phyloP scores from a whole-genome alignment of 164 flowering plant genomes.

The Hamamelis virginiana region DNA sequence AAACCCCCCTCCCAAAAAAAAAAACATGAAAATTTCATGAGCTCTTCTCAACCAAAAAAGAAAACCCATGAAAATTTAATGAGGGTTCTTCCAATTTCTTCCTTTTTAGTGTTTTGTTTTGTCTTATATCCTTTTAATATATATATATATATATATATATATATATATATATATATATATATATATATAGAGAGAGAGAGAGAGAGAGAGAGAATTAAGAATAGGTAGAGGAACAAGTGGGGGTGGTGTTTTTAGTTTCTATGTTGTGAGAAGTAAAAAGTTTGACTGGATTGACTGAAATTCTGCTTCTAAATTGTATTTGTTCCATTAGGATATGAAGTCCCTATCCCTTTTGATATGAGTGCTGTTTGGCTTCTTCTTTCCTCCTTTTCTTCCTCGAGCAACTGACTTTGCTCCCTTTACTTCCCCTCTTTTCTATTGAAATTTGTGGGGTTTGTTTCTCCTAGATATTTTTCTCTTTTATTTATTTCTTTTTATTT shows the following conservation, averaged over 20 bases:
- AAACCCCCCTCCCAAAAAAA: no score
- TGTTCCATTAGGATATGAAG: slow-evolving; percentile 2
- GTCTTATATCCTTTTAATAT: no score
- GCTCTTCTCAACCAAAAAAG: no score
- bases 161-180: no score
- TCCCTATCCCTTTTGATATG: slow-evolving; percentile 33
- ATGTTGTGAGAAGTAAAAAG: slow-evolving; percentile 4
- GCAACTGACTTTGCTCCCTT: slow-evolving; percentile 62
- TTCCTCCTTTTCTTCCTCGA: slow-evolving; percentile 69
- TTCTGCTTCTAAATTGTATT: slow-evolving; percentile 15
- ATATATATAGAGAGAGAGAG: no score
- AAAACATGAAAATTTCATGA: no score
- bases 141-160: no score
- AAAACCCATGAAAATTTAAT: no score
- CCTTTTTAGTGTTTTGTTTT: no score
- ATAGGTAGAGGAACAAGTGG: background rate
- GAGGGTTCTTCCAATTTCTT: no score
- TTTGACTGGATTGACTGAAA: slow-evolving; percentile 41
- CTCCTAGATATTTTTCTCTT: slow-evolving; percentile 31
- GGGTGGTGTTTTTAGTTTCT: background rate
- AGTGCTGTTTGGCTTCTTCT: slow-evolving; percentile 51
- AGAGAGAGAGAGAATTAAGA: no score
- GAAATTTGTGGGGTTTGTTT: slow-evolving; percentile 47
- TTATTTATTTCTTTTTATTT: slow-evolving; percentile 25
- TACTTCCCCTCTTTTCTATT: slow-evolving; percentile 33